Conservation (phyloP, 768 basidiomycete species). For the Boletus subcaerulescens region DNA sequence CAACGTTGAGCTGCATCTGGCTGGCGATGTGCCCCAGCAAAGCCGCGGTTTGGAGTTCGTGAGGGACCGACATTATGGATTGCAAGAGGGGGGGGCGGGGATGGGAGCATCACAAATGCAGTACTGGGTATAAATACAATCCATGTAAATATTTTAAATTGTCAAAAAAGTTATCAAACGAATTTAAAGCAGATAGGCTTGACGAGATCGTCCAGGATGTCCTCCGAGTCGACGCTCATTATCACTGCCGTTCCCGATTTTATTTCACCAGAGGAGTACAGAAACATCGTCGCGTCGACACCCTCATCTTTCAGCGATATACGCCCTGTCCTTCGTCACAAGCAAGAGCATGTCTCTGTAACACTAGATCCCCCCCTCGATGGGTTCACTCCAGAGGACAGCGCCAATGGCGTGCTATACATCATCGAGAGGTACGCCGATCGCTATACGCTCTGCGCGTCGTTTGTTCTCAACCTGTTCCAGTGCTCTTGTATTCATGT, state of each 20-base stretch:
- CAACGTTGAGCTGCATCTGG: slow-evolving; percentile 54
- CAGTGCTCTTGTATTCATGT: slow-evolving; percentile 78
- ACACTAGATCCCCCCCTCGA: slow-evolving; percentile 66
- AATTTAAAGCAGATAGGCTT: too few relatives aligned
- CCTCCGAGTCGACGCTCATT: slow-evolving; percentile 25
- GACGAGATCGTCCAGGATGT: not conserved
- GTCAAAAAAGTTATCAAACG: too few relatives aligned
- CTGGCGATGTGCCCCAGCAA: slow-evolving; percentile 58
- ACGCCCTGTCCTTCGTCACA: slow-evolving; percentile 75
- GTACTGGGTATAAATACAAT: slow-evolving; percentile 11
- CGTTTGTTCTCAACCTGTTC: slow-evolving; percentile 2
- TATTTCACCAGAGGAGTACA: slow-evolving; percentile 66
- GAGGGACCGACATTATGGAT: slow-evolving; percentile 21
- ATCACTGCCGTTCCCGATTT: slow-evolving; percentile 43
- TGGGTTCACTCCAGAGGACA: slow-evolving; percentile 52
- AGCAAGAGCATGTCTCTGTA: slow-evolving; percentile 68
- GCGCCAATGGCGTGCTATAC: slow-evolving; percentile 66
- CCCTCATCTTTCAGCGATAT: slow-evolving; percentile 84
- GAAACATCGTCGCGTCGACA: slow-evolving; percentile 66
- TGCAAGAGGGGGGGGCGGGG: too few relatives aligned
- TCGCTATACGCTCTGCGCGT: not conserved
- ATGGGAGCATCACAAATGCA: too few relatives aligned
- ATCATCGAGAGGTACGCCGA: slow-evolving; percentile 75
- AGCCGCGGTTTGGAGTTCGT: slow-evolving; percentile 35
- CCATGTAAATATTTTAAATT: not conserved